Percentiles rank a stretch among this genome's conserved stretches.
Conservation (phyloP, 257 asterid genomes). For the Solanum virginianum region DNA sequence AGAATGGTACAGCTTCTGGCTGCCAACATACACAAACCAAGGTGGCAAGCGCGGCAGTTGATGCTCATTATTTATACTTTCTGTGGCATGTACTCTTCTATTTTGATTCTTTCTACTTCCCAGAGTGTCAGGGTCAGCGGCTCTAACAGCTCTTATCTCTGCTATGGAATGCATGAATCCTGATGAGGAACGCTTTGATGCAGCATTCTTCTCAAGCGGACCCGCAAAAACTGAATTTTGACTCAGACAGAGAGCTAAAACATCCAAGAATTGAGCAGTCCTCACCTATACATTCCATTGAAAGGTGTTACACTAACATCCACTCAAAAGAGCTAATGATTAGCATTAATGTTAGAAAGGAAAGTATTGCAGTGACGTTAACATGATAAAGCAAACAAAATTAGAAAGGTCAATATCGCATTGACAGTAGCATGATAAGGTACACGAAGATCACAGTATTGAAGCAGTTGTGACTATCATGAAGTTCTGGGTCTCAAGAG, state of each 20-base stretch:
- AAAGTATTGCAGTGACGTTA: background rate
- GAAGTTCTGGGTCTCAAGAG: background rate
- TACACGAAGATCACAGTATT: background rate
- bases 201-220: constrained; percentile 62
- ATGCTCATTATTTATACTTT: constrained; percentile 30
- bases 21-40: constrained; percentile 66
- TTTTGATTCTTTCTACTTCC: constrained; percentile 23
- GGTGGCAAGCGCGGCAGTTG: constrained; percentile 90
- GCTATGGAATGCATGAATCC: constrained; percentile 79
- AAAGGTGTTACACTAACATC: background rate
- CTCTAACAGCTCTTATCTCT: constrained; percentile 52
- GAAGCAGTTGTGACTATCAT: background rate
- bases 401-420: background rate
- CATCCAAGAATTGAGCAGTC: constrained; percentile 79
- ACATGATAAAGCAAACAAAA: background rate
- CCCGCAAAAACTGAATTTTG: constrained; percentile 82
- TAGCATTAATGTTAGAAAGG: background rate
- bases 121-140: constrained; percentile 15
- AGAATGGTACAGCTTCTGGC: constrained; percentile 63
- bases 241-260: constrained; percentile 74
- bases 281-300: constrained; percentile 37
- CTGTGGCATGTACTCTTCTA: constrained; percentile 16
- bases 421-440: background rate
- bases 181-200: constrained; percentile 41
- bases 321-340: background rate